A percentile compares a stretch with the other conserved stretches of the same genome.
Conservation (phyloP, 2,329 filamentous ascomycete species). For the Tolypocladium endophyticum region DNA sequence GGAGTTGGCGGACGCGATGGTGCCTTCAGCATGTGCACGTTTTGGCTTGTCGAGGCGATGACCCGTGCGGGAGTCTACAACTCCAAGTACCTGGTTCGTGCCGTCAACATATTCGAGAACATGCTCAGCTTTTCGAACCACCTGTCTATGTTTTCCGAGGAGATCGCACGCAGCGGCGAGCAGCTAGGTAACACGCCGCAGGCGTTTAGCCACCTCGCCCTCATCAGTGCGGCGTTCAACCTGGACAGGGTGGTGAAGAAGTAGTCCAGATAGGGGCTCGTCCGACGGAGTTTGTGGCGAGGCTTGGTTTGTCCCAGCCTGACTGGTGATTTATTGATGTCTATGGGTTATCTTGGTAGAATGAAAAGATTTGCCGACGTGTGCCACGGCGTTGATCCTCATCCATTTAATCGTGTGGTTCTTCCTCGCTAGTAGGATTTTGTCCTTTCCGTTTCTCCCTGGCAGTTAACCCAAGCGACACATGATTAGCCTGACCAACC, state of each 20-base stretch:
- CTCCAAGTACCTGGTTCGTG: conserved; percentile 48
- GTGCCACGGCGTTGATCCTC: background rate
- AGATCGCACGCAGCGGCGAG: conserved; percentile 64
- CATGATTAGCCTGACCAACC: too few relatives aligned
- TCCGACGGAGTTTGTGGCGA: background rate
- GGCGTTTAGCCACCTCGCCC: conserved; percentile 65
- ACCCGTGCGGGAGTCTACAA: conserved; percentile 58
- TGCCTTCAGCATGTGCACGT: conserved; percentile 73
- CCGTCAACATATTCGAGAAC: conserved; percentile 65
- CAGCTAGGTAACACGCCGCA: conserved; percentile 73
- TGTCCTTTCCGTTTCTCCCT: too few relatives aligned
- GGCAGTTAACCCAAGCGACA: too few relatives aligned
- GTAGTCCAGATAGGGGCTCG: background rate
- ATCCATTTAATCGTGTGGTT: background rate
- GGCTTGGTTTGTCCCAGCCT: background rate
- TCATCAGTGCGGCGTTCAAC: conserved; percentile 71
- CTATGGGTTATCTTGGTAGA: background rate
- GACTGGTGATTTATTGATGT: background rate
- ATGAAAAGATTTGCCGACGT: background rate
- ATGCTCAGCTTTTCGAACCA: conserved; percentile 70
- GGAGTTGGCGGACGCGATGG: conserved; percentile 66
- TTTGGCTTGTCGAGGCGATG: conserved; percentile 73
- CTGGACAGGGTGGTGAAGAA: conserved; percentile 40
- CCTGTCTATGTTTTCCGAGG: conserved; percentile 68
- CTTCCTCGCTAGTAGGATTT: background rate